A percentile compares a stretch with the other conserved stretches of the same genome.
Evolutionary conservation across 2,329 filamentous ascomycete genomes (phyloP).

Genomic region (Colletotrichum coccodes): DNA sequence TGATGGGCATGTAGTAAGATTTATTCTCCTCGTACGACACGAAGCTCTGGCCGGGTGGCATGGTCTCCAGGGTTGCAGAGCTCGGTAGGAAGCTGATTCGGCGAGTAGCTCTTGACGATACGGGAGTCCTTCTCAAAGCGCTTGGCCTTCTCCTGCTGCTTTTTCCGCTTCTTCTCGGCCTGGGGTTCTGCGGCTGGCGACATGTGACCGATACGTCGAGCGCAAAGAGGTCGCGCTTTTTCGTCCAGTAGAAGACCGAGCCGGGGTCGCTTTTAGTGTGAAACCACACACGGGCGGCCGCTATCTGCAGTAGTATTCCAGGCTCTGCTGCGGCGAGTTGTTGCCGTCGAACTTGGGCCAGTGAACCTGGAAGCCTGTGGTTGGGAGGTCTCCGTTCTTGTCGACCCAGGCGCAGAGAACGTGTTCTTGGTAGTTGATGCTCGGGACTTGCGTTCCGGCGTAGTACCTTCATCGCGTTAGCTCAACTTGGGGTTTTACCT

Average conservation of each 20-base stretch:
- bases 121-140: not conserved
- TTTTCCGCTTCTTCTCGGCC: not conserved
- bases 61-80: slow-evolving; percentile 23
- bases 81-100: slow-evolving; percentile 24
- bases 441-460: slow-evolving; percentile 35
- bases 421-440: slow-evolving; percentile 28
- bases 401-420: slow-evolving; percentile 39
- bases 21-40: slow-evolving; percentile 34
- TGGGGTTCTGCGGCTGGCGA: not conserved
- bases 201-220: not conserved
- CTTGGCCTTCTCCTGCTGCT: not conserved
- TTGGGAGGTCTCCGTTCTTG: slow-evolving; percentile 36
- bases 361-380: slow-evolving; percentile 43
- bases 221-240: not conserved
- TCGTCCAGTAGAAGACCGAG: slow-evolving; percentile 23
- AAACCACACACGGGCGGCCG: slow-evolving; percentile 25
- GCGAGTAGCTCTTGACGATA: slow-evolving; percentile 26
- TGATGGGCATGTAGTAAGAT: slow-evolving; percentile 35
- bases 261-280: slow-evolving; percentile 24
- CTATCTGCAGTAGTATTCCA: slow-evolving; percentile 34
- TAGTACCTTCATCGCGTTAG: slow-evolving; percentile 40
- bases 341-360: slow-evolving; percentile 40
- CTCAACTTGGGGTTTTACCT: too few species aligned
- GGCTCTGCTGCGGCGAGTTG: slow-evolving; percentile 12
- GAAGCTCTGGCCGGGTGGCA: slow-evolving; percentile 20